A percentile compares a stretch with the other conserved stretches of the same genome.
phyloP scores from a whole-genome alignment of 2,329 filamentous ascomycete species.

The Epichloe scottii region DNA sequence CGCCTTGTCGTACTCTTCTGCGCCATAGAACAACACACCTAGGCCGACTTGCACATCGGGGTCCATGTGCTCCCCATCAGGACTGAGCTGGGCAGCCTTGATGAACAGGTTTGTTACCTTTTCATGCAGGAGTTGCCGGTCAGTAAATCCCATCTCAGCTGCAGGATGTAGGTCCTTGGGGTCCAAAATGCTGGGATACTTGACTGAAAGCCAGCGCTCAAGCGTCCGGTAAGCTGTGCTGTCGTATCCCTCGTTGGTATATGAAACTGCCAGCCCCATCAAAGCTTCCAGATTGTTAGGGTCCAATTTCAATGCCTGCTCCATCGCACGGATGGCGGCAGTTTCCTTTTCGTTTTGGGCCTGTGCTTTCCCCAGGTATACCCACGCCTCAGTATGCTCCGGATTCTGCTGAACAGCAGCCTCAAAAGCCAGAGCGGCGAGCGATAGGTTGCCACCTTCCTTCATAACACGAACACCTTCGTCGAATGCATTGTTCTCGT shows the following conservation, averaged over 20 bases:
- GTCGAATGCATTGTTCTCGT: slow-evolving; percentile 73
- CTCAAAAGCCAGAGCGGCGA: slow-evolving; percentile 90
- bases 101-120: slow-evolving; percentile 89
- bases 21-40: slow-evolving; percentile 93
- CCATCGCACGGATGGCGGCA: slow-evolving; percentile 84
- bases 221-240: slow-evolving; percentile 91
- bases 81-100: slow-evolving; percentile 79
- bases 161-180: slow-evolving; percentile 59
- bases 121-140: slow-evolving; percentile 78
- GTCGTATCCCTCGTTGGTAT: slow-evolving; percentile 98
- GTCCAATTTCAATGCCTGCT: slow-evolving; percentile 81
- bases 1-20: slow-evolving; percentile 95
- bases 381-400: slow-evolving; percentile 84
- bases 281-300: slow-evolving; percentile 76
- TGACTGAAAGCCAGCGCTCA: slow-evolving; percentile 91
- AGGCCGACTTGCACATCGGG: slow-evolving; percentile 96
- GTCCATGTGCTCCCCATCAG: slow-evolving; percentile 90
- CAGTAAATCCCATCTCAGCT: slow-evolving; percentile 86
- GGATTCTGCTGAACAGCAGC: slow-evolving; percentile 86
- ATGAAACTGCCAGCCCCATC: slow-evolving; percentile 92
- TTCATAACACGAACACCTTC: slow-evolving; percentile 89
- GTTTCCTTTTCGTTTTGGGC: slow-evolving; percentile 98
- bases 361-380: slow-evolving; percentile 79
- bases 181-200: slow-evolving; percentile 75
- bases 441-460: slow-evolving; percentile 83